Percentiles rank a stretch among this genome's conserved stretches.
Conservation (phyloP, 2,329 filamentous ascomycete genomes). For the Exophiala sp. region DNA sequence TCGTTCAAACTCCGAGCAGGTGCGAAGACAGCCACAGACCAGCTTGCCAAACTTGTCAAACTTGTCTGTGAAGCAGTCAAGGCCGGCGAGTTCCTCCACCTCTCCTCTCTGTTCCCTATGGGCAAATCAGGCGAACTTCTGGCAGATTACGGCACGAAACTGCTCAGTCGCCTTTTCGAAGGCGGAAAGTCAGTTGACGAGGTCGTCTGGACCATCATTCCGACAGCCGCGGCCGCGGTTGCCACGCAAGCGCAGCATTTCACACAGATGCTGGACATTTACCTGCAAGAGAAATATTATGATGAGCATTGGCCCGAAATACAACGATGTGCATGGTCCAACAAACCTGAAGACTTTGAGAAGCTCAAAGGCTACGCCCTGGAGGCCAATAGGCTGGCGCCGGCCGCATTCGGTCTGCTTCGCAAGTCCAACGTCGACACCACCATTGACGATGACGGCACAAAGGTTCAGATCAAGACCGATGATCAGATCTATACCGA, state of each 20-base stretch:
- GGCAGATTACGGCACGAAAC: conserved; percentile 53
- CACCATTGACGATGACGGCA: conserved; percentile 23
- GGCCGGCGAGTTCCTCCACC: conserved; percentile 39
- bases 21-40: conserved; percentile 23
- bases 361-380: conserved; percentile 29
- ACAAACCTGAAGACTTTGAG: conserved; percentile 27
- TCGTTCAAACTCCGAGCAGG: conserved; percentile 27
- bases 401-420: conserved; percentile 27
- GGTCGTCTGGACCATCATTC: conserved; percentile 56
- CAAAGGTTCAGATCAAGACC: conserved; percentile 17
- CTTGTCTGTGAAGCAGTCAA: conserved; percentile 24
- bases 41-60: conserved; percentile 26
- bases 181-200: conserved; percentile 46
- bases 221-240: conserved; percentile 55
- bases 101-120: conserved; percentile 28
- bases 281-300: conserved; percentile 44
- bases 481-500: conserved; percentile 28
- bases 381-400: conserved; percentile 27
- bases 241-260: conserved; percentile 58
- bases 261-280: conserved; percentile 56
- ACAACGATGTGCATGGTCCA: conserved; percentile 27
- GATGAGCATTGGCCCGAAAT: conserved; percentile 28
- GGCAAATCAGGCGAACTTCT: conserved; percentile 34
- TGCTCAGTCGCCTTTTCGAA: conserved; percentile 53
- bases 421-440: conserved; percentile 22